Evolutionary conservation across 2,329 filamentous ascomycete genomes (phyloP).

Genomic region (Sclerotinia nivalis): DNA sequence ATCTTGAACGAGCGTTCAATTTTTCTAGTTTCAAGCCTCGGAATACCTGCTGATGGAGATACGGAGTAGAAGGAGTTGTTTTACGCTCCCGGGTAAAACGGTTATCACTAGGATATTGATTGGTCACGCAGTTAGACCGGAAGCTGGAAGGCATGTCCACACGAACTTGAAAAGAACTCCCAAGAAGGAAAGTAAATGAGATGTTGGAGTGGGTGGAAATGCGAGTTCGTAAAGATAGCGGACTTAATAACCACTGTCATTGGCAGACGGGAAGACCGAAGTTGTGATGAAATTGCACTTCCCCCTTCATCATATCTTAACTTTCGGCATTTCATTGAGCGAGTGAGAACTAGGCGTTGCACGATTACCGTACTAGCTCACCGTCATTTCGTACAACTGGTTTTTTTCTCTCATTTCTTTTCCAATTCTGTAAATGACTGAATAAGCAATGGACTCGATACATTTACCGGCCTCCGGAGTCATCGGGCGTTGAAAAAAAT

Average conservation of each 20-base stretch:
- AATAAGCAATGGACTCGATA: not conserved
- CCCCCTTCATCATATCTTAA: conserved; percentile 6
- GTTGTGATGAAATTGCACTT: conserved; percentile 2
- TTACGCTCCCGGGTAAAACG: conserved; percentile 19
- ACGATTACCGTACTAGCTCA: conserved; percentile 10
- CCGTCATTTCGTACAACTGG: conserved; percentile 4
- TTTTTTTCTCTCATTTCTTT: not conserved
- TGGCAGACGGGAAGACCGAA: conserved; percentile 17
- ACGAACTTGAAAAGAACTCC: conserved; percentile 8
- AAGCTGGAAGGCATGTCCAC: conserved; percentile 24
- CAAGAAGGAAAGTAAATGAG: conserved; percentile 16
- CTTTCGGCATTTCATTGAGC: conserved; percentile 5
- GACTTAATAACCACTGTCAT: not conserved
- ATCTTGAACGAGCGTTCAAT: conserved; percentile 5
- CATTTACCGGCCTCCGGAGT: not conserved
- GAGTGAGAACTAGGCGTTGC: not conserved
- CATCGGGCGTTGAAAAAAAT: not conserved
- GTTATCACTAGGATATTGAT: conserved; percentile 21
- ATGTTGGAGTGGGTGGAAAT: conserved; percentile 13
- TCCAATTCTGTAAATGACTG: not conserved
- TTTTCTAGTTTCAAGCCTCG: not conserved
- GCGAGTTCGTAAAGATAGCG: conserved; percentile 12
- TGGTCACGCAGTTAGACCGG: conserved; percentile 10
- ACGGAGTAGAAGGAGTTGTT: not conserved
- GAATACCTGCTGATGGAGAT: conserved; percentile 4